Evolutionary conservation across 768 basidiomycete genomes (phyloP), one percentile per base, ranked within the genome.

Genomic region (Coprinopsis strossmayeri): DNA sequence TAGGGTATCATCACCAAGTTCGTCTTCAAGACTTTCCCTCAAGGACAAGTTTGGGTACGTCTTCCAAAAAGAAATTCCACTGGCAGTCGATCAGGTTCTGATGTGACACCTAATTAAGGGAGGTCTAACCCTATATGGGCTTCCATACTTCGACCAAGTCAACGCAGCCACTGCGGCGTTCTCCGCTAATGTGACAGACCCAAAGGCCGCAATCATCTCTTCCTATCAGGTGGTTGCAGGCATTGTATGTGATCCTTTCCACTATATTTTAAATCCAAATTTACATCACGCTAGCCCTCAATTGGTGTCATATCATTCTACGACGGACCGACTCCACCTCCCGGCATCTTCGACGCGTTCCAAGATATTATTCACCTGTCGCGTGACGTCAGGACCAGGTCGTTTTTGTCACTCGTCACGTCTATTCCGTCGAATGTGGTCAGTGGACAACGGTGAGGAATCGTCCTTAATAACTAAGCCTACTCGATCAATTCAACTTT

Each of bases 1-100:
- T 37, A 72, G 72, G 83, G 82, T 0, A 76, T 84, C 28, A 77
- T 84, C 2, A 84, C 81, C 0, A 69, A 61, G 34, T 77, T 84
- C 55, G 77, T 73, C 0, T 46, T 84, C 18, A 73, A 72, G 52
- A 68, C 78, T 0, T 70, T 69, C 55, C 74, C 81, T 4, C 80
- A 83, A 61, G 63, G 64, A 0, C 59, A 73, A 61, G 75, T 84
- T 49, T 84, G 81, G 81, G 82, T 83, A 62, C 15, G 30, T 32
- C 9, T 32, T 32, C n/a, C n/a, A n/a, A 32, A 15, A 32, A 24
- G 71, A 46, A 11, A 30, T n/a, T n/a, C n/a, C n/a, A n/a, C n/a
- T n/a, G n/a, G n/a, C n/a, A n/a, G n/a, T n/a, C n/a, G n/a, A n/a
- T n/a, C n/a, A n/a, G n/a, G n/a, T n/a, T n/a, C n/a, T n/a, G n/a